A percentile compares a stretch with the other conserved stretches of the same genome.
phyloP scores from a whole-genome alignment of 2,329 filamentous ascomycete species.

The Fusarium sp. region DNA sequence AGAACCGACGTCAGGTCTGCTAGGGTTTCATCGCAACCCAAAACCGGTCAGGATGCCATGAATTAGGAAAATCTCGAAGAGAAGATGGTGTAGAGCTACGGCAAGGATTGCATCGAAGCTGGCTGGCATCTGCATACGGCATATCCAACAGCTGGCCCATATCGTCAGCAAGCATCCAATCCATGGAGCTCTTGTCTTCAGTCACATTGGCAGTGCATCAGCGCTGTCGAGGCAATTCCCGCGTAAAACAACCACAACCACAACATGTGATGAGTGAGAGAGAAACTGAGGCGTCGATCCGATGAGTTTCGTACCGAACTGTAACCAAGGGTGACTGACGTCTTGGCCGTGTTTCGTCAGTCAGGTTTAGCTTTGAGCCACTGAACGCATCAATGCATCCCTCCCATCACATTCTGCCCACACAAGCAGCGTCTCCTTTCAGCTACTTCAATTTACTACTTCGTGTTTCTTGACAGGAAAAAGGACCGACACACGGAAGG shows the following conservation, averaged over 20 bases:
- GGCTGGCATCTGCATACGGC: background rate
- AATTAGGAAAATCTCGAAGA: constrained; percentile 22
- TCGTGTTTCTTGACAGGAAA: background rate
- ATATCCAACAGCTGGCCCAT: background rate
- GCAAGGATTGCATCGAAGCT: constrained; percentile 1
- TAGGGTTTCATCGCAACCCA: constrained; percentile 3
- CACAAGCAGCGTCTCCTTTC: background rate
- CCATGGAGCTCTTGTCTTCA: background rate
- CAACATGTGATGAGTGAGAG: constrained; percentile 18
- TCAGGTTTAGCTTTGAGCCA: constrained; percentile 37
- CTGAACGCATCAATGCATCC: constrained; percentile 37
- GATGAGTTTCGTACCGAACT: constrained; percentile 2
- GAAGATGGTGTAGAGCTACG: constrained; percentile 29
- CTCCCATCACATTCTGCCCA: background rate
- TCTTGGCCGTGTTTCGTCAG: constrained; percentile 34
- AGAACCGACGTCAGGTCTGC: constrained; percentile 26
- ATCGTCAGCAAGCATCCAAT: background rate
- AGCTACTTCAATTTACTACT: background rate
- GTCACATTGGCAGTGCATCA: background rate
- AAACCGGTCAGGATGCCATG: constrained; percentile 26
- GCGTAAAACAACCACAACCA: constrained; percentile 4
- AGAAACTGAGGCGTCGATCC: constrained; percentile 20
- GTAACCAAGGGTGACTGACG: constrained; percentile 34
- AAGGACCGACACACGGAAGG: background rate
- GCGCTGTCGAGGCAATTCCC: constrained; percentile 13